Conservation (phyloP, 495 filamentous ascomycete species). For the Daldinia decipiens region DNA sequence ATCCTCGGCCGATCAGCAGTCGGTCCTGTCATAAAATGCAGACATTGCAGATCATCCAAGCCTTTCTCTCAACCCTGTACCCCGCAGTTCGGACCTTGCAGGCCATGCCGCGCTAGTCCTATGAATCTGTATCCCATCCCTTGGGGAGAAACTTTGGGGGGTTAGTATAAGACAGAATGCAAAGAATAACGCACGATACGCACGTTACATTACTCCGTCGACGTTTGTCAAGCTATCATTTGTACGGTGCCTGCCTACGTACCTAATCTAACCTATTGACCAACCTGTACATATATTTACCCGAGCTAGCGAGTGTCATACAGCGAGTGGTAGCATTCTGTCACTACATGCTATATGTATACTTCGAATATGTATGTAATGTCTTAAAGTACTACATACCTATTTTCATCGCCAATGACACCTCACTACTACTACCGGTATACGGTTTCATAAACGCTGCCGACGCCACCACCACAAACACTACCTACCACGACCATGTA, state of each 20-base stretch:
- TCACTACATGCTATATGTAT: background rate
- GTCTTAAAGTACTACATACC: slow-evolving; percentile 33
- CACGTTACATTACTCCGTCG: slow-evolving; percentile 33
- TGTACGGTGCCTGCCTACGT: background rate
- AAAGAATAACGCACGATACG: slow-evolving; percentile 40
- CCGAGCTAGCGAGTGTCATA: slow-evolving; percentile 37
- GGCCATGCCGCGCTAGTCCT: slow-evolving; percentile 35
- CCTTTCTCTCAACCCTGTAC: slow-evolving; percentile 36
- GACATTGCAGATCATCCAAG: slow-evolving; percentile 40
- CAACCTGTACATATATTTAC: slow-evolving; percentile 25
- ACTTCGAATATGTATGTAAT: slow-evolving; percentile 42
- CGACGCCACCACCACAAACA: slow-evolving; percentile 13
- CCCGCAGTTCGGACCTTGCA: slow-evolving; percentile 45
- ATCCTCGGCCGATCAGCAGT: slow-evolving; percentile 31
- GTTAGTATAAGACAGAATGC: slow-evolving; percentile 30
- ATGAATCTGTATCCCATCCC: slow-evolving; percentile 30
- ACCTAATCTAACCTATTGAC: background rate
- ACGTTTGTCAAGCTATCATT: slow-evolving; percentile 36
- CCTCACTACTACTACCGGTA: slow-evolving; percentile 11
- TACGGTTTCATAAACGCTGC: slow-evolving; percentile 8
- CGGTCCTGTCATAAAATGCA: slow-evolving; percentile 30
- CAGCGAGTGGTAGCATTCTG: slow-evolving; percentile 26
- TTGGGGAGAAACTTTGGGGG: slow-evolving; percentile 12
- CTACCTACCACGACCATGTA: slow-evolving; percentile 11
- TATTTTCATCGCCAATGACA: slow-evolving; percentile 19